phyloP scores from a whole-genome alignment of 495 filamentous ascomycete species.

The Aspergillus ostianus region DNA sequence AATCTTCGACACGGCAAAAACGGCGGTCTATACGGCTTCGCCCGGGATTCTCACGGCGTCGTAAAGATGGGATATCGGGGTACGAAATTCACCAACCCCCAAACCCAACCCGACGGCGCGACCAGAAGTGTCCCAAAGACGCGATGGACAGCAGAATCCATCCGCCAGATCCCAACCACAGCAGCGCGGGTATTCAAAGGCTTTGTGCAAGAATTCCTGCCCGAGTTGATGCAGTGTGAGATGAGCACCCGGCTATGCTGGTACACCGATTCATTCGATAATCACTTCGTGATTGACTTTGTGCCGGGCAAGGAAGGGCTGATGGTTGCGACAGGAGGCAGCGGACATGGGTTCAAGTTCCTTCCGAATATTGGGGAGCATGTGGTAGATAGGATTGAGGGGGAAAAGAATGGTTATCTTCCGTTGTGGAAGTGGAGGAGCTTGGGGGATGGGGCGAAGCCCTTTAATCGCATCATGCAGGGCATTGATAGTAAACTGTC shows the following conservation, averaged over 20 bases:
- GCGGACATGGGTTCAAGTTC: constrained; percentile 43
- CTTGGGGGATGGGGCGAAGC: neutral
- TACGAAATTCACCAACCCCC: constrained; percentile 39
- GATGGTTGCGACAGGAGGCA: constrained; percentile 36
- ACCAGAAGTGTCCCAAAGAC: constrained; percentile 38
- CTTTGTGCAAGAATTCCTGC: constrained; percentile 36
- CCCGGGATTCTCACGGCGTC: constrained; percentile 33
- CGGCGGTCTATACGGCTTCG: constrained; percentile 40
- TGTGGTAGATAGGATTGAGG: constrained; percentile 38
- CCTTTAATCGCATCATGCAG: neutral
- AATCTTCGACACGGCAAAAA: constrained; percentile 32
- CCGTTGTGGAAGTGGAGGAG: neutral
- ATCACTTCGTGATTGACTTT: constrained; percentile 52
- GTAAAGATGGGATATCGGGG: constrained; percentile 47
- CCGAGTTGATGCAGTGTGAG: constrained; percentile 35
- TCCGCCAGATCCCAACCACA: constrained; percentile 13
- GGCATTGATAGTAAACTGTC: neutral
- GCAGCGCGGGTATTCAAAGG: constrained; percentile 19
- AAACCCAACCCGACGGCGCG: constrained; percentile 9
- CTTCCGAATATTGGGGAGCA: constrained; percentile 38
- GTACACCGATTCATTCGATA: constrained; percentile 69
- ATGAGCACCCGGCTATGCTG: constrained; percentile 68
- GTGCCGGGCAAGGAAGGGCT: neutral
- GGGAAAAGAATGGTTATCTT: constrained; percentile 4
- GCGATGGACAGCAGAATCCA: constrained; percentile 25